Evolutionary conservation across 208 protist species (phyloP), one percentile per base, ranked within the genome.

Genomic region (Trypanosomatidae sp.): DNA sequence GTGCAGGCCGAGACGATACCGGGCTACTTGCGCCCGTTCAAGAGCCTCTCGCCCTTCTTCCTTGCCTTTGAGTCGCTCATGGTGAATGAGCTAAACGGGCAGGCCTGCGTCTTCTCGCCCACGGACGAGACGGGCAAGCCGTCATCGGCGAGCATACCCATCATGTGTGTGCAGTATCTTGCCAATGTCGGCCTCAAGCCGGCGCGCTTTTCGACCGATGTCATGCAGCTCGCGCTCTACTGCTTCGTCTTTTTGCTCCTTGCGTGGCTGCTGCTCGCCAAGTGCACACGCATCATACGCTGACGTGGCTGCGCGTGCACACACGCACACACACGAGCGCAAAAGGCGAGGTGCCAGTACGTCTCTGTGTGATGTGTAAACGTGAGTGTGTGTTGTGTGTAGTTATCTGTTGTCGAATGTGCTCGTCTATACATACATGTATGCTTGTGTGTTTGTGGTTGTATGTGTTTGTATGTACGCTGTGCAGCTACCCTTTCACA

Each of bases 11-110:
- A 81, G 38, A 89, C 80, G n/a, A 70, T 96, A 13, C 87, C 88
- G 16, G 11, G 16, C 7, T 43, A 42, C 8, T 62, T 95, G 11
- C 43, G 46, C 6, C 70, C 70, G 42, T 88, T 95, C 42, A 57
- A 80, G 43, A 51, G 41, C 24, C 13, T 84, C 33, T 94, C 85
- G 20, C 87, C 84, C 18, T 91, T 96, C 37, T 96, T 88, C 50
- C 68, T 93, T 7, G 63, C 88, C 11, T 96, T 95, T 45, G 84
- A 94, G 55, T 61, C 80, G 28, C 58, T 96, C 13, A 69, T 96
- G 56, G 71, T 92, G 20, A 96, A 96, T 48, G 91, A 96, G 65
- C 60, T 96, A 16, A 65, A 95, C 47, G 85, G 76, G 3, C 82
- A 83, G 55, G 45, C 51, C 4, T 88, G 85, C 33, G 61, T 70